Base-by-base conservation (phyloP, 805 yeast genomes). In the Myxozyma mucilagina region DNA sequence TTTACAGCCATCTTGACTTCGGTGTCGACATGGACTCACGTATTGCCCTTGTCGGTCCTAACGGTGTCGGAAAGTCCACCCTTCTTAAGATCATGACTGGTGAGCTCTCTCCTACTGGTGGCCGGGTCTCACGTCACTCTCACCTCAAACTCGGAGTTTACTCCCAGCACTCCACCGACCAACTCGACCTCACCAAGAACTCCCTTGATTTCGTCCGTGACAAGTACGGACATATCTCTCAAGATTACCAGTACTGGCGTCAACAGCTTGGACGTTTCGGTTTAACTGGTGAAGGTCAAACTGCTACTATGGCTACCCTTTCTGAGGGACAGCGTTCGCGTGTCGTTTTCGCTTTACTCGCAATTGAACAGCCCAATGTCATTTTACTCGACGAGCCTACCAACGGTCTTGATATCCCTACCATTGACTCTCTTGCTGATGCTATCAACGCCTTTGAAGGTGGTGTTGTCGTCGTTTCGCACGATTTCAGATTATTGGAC, bases 1-100 rank as follows among this genome's bases (percentile, higher is more conserved):
- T 94, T 72, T 94, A 94, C 79, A 90, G 89, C 74, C 78, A 89
- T 75, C 83, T 94, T 74, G 93, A 91, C 75, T 94, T 94, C 70
- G 99, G 99, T 87, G 92, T 94, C 62, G 99, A 94, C 81, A 94
- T 94, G 98, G 99, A 94, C 79, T 92, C 97, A 44, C 88, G 99
- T 81, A 86, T 93, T 73, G 98, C 99, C 47, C 82, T 93, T 53
- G 98, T 93, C 64, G 99, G 99, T 47, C 98, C 98, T 74, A 93
- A 93, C 77, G 99, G 99, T 89, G 93, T 93, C 70, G 99, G 99
- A 80, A 93, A 93, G 79, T 92, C 97, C 55, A 93, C 99, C 18
- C 80, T 93, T 74, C 85, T 94, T 75, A 94, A 94, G 77, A 82
- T 94, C 73, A 93, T 94, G 96, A 96, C 97, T 70, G 99, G 99